phyloP scores from a whole-genome alignment of 768 basidiomycete species.

The Crepidotus variabilis region DNA sequence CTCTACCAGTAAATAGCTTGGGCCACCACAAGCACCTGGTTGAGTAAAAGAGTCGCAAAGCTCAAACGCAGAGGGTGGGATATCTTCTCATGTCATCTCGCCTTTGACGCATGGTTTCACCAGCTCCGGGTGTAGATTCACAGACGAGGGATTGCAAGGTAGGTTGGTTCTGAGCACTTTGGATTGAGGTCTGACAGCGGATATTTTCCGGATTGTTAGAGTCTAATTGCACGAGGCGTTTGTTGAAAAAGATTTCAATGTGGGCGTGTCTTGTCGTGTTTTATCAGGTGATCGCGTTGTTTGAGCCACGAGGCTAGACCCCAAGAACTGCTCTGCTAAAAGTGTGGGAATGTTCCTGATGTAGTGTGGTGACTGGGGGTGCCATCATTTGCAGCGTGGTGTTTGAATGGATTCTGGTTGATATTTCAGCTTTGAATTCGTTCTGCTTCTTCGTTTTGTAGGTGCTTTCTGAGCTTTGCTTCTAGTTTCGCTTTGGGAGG shows the following conservation, averaged over 20 bases:
- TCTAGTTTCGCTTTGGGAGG: constrained; percentile 9
- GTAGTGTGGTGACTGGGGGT: constrained; percentile 22
- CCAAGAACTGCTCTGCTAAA: constrained; percentile 12
- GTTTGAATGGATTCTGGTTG: constrained; percentile 18
- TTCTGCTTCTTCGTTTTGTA: constrained; percentile 23
- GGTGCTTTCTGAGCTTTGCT: constrained; percentile 24
- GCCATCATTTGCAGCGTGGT: constrained; percentile 27
- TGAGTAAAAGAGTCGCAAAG: too few species aligned
- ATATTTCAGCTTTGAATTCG: constrained; percentile 21
- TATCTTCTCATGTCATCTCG: too few species aligned
- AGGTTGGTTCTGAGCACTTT: too few species aligned
- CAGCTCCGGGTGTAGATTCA: too few species aligned
- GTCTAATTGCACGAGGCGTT: background rate
- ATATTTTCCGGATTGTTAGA: too few species aligned
- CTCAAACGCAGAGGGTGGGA: too few species aligned
- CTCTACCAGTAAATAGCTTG: too few species aligned
- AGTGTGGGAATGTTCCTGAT: constrained; percentile 3
- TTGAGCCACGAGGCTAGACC: constrained; percentile 27
- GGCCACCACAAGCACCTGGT: too few species aligned
- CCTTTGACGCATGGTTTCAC: too few species aligned
- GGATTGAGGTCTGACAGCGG: too few species aligned
- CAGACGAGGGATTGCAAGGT: too few species aligned
- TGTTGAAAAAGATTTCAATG: background rate
- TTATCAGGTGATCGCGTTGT: constrained; percentile 36
- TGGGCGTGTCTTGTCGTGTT: constrained; percentile 4